phyloP scores from a whole-genome alignment of 371 early-diverging fungal genomes.

The Mortierella sp. region DNA sequence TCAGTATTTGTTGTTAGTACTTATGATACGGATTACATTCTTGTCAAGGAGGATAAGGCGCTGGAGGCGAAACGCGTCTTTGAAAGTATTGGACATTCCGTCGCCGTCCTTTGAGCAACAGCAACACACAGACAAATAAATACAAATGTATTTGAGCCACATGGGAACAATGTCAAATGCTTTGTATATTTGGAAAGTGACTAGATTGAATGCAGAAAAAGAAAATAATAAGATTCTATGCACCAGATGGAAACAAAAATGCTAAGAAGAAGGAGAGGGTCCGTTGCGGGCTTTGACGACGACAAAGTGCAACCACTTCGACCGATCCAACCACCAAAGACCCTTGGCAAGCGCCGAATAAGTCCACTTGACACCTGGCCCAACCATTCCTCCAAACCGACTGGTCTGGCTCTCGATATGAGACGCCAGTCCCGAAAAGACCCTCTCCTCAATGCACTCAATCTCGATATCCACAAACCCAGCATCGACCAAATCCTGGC shows the following conservation, averaged over 20 bases:
- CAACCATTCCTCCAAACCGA: constrained; percentile 44
- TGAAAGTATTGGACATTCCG: constrained; percentile 48
- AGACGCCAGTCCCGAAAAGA: constrained; percentile 47
- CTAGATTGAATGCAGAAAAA: background rate
- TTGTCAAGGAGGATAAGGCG: constrained; percentile 74
- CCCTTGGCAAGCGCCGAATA: constrained; percentile 39
- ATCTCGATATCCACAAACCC: constrained; percentile 55
- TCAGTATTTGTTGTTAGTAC: constrained; percentile 83
- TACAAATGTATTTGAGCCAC: background rate
- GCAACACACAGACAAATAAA: background rate
- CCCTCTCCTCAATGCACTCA: constrained; percentile 47
- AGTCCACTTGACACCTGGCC: constrained; percentile 51
- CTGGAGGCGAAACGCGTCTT: constrained; percentile 63
- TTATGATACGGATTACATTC: constrained; percentile 85
- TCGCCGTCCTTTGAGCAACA: constrained; percentile 17
- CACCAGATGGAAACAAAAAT: background rate
- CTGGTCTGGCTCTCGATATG: constrained; percentile 35
- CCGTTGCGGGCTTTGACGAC: constrained; percentile 52
- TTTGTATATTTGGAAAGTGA: background rate
- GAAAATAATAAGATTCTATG: too few relatives aligned
- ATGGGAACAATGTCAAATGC: background rate
- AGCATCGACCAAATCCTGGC: constrained; percentile 37
- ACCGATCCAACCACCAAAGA: constrained; percentile 45
- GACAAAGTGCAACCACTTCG: constrained; percentile 52
- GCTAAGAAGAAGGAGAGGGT: background rate